Evolutionary conservation across 805 yeast species (phyloP).

Genomic region (Candida tallmaniae): DNA sequence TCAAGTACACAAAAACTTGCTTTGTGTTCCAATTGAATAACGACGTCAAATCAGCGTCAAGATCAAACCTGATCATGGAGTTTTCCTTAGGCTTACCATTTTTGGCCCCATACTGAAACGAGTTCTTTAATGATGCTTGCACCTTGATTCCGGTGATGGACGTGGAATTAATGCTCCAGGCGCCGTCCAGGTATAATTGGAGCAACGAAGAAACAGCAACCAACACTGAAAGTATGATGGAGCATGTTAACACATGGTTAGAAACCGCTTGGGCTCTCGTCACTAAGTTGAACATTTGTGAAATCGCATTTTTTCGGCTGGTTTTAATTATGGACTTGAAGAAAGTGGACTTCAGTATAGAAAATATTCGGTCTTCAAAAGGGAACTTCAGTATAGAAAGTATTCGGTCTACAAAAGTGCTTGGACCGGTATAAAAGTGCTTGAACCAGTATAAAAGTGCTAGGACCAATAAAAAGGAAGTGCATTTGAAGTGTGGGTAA

Average conservation of each 20-base stretch:
- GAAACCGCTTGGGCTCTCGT: conserved; percentile 44
- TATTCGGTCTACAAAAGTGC: too few species aligned
- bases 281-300: conserved; percentile 28
- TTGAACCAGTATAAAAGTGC: too few species aligned
- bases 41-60: conserved; percentile 67
- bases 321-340: too few species aligned
- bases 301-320: neutral
- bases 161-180: conserved; percentile 37
- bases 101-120: conserved; percentile 63
- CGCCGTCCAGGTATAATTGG: conserved; percentile 46
- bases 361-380: too few species aligned
- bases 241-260: conserved; percentile 51
- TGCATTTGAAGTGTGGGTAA: too few species aligned
- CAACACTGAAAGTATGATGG: conserved; percentile 39
- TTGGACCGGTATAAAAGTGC: too few species aligned
- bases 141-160: conserved; percentile 33
- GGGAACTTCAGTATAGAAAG: too few species aligned
- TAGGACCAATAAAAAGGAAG: too few species aligned
- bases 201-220: conserved; percentile 45
- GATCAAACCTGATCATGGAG: conserved; percentile 64
- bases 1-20: conserved; percentile 87
- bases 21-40: conserved; percentile 96
- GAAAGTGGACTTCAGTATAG: too few species aligned
- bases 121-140: conserved; percentile 43
- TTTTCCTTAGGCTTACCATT: conserved; percentile 71